A percentile compares a stretch with the other conserved stretches of the same genome.
phyloP scores from a whole-genome alignment of 106 monocot genomes.

The Cymbidium sinense region DNA sequence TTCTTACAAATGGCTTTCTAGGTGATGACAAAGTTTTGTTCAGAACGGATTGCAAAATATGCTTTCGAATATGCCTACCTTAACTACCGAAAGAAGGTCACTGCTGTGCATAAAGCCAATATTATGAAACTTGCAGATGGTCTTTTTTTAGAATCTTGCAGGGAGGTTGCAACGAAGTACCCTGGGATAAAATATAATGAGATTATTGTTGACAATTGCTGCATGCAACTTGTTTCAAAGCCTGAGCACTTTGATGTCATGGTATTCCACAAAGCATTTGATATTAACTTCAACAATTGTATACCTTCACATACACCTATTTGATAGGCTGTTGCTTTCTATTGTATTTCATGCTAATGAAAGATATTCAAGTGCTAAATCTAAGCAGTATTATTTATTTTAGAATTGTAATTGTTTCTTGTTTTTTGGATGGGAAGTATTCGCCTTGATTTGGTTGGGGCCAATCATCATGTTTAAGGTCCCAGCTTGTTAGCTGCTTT shows the following conservation, averaged over 20 bases:
- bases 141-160: constrained; percentile 52
- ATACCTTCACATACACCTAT: background rate
- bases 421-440: background rate
- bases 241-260: constrained; percentile 62
- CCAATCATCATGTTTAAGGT: background rate
- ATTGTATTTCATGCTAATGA: background rate
- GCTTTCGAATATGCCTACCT: constrained; percentile 31
- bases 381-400: background rate
- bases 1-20: constrained; percentile 2
- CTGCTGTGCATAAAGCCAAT: constrained; percentile 56
- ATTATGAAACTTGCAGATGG: constrained; percentile 64
- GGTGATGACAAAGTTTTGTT: constrained; percentile 36
- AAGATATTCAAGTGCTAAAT: background rate
- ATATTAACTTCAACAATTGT: background rate
- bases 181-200: constrained; percentile 57
- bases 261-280: constrained; percentile 16
- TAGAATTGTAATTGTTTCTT: background rate
- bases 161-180: constrained; percentile 41
- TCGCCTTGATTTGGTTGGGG: background rate
- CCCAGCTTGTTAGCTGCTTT: background rate
- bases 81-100: constrained; percentile 34
- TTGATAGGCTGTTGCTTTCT: background rate
- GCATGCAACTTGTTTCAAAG: constrained; percentile 64
- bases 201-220: constrained; percentile 57
- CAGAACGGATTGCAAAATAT: constrained; percentile 32